Percentiles rank a stretch among this genome's conserved stretches.
Conservation (phyloP, 257 asterid genomes). For the Galeopsis tetrahit region DNA sequence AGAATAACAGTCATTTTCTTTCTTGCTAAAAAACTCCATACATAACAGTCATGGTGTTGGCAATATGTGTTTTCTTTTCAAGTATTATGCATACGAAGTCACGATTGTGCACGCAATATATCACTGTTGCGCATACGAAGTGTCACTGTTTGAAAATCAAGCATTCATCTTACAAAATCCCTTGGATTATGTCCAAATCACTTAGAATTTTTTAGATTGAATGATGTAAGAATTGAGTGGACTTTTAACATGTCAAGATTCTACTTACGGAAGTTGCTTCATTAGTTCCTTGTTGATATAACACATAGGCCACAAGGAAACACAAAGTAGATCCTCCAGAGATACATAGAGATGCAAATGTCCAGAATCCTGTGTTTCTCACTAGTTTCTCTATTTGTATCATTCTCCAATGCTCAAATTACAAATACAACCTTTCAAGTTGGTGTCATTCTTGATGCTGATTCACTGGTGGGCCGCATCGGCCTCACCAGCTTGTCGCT, state of each 20-base stretch:
- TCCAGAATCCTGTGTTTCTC: background rate
- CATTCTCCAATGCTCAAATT: slow-evolving; percentile 32
- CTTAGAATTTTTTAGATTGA: background rate
- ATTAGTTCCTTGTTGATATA: background rate
- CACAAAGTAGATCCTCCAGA: background rate
- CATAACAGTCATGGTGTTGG: background rate
- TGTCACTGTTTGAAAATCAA: background rate
- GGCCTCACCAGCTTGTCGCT: slow-evolving; percentile 41
- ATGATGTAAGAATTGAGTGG: too few species aligned
- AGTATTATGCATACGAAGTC: too few species aligned
- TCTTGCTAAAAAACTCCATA: background rate
- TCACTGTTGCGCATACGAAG: too few species aligned
- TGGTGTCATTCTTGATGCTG: slow-evolving; percentile 42
- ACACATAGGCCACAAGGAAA: background rate
- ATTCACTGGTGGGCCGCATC: slow-evolving; percentile 37
- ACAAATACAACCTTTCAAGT: slow-evolving; percentile 33
- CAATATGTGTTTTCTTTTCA: too few species aligned
- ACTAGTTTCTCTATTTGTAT: slow-evolving; percentile 22
- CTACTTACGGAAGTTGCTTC: background rate
- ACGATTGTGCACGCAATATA: too few species aligned
- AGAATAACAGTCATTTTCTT: background rate
- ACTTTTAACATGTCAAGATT: background rate
- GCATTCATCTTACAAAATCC: background rate
- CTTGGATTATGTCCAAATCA: background rate
- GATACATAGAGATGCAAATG: background rate